Evolutionary conservation across 768 basidiomycete genomes (phyloP), one percentile per base, ranked within the genome.

Genomic region (Pleurotus platypus): DNA sequence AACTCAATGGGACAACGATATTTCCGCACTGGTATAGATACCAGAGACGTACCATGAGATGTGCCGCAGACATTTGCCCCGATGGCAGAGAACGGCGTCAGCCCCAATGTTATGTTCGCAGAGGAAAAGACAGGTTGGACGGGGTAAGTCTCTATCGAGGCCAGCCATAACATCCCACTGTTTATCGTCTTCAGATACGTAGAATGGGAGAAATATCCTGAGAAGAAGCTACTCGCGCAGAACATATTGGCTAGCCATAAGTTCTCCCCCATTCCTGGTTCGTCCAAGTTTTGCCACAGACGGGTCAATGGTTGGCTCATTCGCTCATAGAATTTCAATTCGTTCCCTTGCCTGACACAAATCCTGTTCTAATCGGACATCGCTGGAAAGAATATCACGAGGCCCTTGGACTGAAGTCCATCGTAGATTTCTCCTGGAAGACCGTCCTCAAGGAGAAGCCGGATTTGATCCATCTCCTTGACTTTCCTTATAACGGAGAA

Each of bases 401-500:
- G 55, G 77, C 73, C 0, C 72, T 82, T 51, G 81, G 81, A 12
- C 70, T 80, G 39, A 64, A 67, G 61, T 66, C 64, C 43, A 74
- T 81, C 57, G 75, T 81, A 49, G 75, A 80, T 59, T 69, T 72
- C 58, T 80, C 78, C 67, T 83, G 81, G 81, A 70, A 78, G 55
- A 71, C 73, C 2, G 78, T 81, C 27, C 76, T 75, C 58, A 72
- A 72, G 61, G 81, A 82, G 66, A 83, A 83, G 62, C 71, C 73
- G 9, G 75, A 78, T 58, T 67, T 82, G 56, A 71, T 82, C 27
- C 79, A 81, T 59, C 65, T 83, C 18, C 68, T 82, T 20, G 77
- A 81, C 62, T 83, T 82, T 62, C 82, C 81, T 6, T 82, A 81
- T 63, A 82, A 82, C 61, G 81, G 80, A 30, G 81, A 82, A 62